Percentiles rank a stretch among this genome's conserved stretches.
Conservation (phyloP, 805 yeast species). For the Cyberlindnera maritima region DNA sequence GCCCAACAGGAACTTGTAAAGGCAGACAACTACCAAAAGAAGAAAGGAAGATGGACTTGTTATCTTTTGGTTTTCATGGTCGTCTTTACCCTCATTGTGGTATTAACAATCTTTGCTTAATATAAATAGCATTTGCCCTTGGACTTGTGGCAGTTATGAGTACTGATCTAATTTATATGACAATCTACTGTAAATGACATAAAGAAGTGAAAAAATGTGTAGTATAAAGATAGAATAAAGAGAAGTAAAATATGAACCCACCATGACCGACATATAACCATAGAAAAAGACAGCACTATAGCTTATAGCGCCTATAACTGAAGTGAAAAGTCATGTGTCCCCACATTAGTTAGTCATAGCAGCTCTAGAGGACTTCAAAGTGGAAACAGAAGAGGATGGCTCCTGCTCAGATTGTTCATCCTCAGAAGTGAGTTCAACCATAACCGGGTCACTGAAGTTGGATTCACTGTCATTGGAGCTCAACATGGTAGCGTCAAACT, state of each 20-base stretch:
- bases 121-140: not conserved
- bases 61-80: slow-evolving; percentile 56
- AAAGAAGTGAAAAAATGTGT: too few relatives aligned
- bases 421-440: slow-evolving; percentile 5
- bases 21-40: slow-evolving; percentile 74
- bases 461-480: slow-evolving; percentile 8
- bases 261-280: not conserved
- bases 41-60: slow-evolving; percentile 72
- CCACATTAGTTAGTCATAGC: slow-evolving; percentile 1
- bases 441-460: slow-evolving; percentile 7
- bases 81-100: slow-evolving; percentile 54
- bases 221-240: too few relatives aligned
- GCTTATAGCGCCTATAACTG: too few relatives aligned
- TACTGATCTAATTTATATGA: too few relatives aligned
- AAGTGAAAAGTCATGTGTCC: too few relatives aligned
- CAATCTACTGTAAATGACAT: too few relatives aligned
- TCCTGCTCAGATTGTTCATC: slow-evolving; percentile 2
- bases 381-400: slow-evolving; percentile 2
- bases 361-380: slow-evolving; percentile 1
- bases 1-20: slow-evolving; percentile 69
- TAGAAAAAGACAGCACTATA: not conserved
- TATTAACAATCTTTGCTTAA: slow-evolving; percentile 43
- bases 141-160: too few relatives aligned
- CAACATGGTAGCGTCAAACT: slow-evolving; percentile 1
- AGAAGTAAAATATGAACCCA: not conserved